Percentiles rank a stretch among this genome's conserved stretches.
Evolutionary conservation across 2,329 filamentous ascomycete genomes (phyloP).

Genomic region (Exophiala phaeomuriformis): DNA sequence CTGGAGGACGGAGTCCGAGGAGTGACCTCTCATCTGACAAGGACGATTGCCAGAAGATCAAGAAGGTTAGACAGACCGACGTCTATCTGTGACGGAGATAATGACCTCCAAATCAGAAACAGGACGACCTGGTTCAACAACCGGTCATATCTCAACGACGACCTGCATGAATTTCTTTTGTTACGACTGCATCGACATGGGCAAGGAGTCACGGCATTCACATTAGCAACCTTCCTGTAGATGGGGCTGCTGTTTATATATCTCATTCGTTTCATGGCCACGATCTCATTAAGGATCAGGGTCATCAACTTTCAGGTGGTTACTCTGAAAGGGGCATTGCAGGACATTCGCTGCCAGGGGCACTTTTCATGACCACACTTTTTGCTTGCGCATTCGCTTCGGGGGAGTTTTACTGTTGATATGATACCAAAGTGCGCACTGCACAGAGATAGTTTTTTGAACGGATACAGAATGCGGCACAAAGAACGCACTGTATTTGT

Average conservation of each 20-base stretch:
- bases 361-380: no score
- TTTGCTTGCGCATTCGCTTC: no score
- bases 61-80: constrained; percentile 18
- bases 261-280: background rate
- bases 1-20: constrained; percentile 20
- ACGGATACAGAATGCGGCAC: no score
- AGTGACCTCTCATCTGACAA: constrained; percentile 17
- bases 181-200: background rate
- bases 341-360: no score
- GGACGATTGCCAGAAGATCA: constrained; percentile 12
- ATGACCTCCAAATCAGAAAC: constrained; percentile 1
- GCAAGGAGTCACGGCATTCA: background rate
- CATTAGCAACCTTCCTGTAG: background rate
- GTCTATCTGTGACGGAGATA: constrained; percentile 15
- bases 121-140: constrained; percentile 3
- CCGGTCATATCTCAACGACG: constrained; percentile 5
- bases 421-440: no score
- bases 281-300: background rate
- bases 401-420: no score
- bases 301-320: no score
- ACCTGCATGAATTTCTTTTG: constrained; percentile 12
- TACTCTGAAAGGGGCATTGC: no score
- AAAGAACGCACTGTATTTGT: no score
- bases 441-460: no score
- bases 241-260: background rate